These are phyloP conservation scores for Cucurbita pepo DNA, from an alignment of 306 rosid species.

Conservation along the genomic window DNA sequence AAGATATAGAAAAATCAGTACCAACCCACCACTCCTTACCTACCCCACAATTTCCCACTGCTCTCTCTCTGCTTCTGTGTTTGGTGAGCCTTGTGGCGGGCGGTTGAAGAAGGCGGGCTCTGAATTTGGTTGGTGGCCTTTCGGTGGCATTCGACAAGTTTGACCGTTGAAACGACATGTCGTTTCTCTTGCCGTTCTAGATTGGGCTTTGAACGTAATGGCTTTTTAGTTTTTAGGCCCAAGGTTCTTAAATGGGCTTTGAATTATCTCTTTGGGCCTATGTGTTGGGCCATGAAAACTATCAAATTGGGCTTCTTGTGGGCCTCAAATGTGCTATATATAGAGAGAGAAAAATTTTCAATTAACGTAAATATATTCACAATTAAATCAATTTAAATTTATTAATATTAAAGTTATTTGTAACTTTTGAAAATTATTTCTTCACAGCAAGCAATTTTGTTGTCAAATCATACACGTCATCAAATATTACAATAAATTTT, in stretches of 20 bases:
- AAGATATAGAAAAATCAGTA: background rate
- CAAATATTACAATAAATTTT: background rate
- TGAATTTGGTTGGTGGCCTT: background rate
- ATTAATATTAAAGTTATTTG: no score
- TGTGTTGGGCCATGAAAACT: background rate
- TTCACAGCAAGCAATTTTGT: no score
- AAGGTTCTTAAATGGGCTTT: background rate
- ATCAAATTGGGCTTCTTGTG: no score
- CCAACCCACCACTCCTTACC: background rate
- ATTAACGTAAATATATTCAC: no score
- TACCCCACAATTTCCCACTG: background rate
- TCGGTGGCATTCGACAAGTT: background rate
- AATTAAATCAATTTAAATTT: no score
- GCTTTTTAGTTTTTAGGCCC: background rate
- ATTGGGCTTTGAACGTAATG: background rate
- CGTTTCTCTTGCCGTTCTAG: background rate
- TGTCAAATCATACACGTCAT: no score
- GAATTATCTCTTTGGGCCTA: background rate
- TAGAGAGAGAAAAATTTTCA: no score
- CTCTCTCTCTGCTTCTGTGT: background rate
- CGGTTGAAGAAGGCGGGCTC: constrained; percentile 1
- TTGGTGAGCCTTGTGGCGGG: constrained; percentile 10
- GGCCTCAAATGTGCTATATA: no score
- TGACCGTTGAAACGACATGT: constrained; percentile 2
- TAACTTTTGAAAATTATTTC: no score